These are phyloP conservation scores for Thuja plicata DNA, from an alignment of 83 land plant genomes.

Conservation along the genomic window DNA sequence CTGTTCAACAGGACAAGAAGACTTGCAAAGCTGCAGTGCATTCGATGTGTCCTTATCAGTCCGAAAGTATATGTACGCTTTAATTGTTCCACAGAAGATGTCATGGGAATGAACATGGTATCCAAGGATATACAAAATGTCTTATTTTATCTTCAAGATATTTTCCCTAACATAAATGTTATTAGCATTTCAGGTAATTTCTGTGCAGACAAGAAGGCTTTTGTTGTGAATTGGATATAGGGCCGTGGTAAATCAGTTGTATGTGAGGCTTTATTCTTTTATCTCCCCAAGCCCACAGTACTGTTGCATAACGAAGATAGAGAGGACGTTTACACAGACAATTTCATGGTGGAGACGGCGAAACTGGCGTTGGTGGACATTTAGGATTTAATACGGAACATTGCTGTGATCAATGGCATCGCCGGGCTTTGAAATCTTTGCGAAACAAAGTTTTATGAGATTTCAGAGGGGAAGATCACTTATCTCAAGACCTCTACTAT, in stretches of 20 bases:
- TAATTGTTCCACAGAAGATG: constrained; percentile 80
- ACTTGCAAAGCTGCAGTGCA: constrained; percentile 68
- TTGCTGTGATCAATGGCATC: too few species aligned
- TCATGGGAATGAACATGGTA: constrained; percentile 99
- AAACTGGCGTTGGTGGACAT: too few species aligned
- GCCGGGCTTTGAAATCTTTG: too few species aligned
- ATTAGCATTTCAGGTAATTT: constrained; percentile 67
- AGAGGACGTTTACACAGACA: too few species aligned
- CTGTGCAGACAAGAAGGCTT: constrained; percentile 89
- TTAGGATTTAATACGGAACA: too few species aligned
- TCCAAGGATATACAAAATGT: constrained; percentile 94
- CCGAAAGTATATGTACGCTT: constrained; percentile 76
- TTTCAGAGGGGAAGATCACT: too few species aligned
- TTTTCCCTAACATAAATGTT: constrained; percentile 81
- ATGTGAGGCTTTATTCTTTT: constrained; percentile 91
- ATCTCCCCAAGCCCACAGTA: too few species aligned
- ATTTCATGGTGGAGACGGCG: too few species aligned
- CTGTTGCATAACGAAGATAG: too few species aligned
- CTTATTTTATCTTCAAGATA: constrained; percentile 61
- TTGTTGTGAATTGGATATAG: constrained; percentile 91
- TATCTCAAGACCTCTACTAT: too few species aligned
- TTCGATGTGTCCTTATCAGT: constrained; percentile 72
- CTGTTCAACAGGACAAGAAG: constrained; percentile 90
- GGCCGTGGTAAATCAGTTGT: constrained; percentile 89
- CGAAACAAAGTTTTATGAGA: too few species aligned